Percentiles rank a stretch among this genome's conserved stretches.
phyloP scores from a whole-genome alignment of 75 land plant species.

The Chamaecyparis obtusa region DNA sequence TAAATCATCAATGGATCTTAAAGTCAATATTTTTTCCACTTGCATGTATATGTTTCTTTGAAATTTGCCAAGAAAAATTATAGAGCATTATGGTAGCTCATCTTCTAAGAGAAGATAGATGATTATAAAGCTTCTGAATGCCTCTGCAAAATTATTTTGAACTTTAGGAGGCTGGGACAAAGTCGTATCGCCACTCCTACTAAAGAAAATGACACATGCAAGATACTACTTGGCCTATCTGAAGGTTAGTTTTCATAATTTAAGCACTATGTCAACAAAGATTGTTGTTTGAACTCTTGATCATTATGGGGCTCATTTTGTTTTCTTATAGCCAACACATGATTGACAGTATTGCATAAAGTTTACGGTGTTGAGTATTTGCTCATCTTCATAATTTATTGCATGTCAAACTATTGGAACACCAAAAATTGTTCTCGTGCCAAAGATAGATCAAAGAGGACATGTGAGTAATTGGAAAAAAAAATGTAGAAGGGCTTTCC shows the following conservation, averaged over 20 bases:
- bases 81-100: not conserved
- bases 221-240: constrained; percentile 74
- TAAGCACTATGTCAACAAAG: not conserved
- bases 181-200: constrained; percentile 98
- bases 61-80: not conserved
- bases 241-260: constrained; percentile 53
- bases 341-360: not conserved
- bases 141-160: not conserved
- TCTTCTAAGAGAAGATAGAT: not conserved
- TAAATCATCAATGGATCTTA: not conserved
- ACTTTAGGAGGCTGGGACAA: constrained; percentile 93
- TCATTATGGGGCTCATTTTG: not conserved
- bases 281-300: not conserved
- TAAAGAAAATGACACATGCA: constrained; percentile 95
- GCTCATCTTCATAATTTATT: not conserved
- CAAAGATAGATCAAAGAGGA: constrained; percentile 99
- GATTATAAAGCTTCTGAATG: not conserved
- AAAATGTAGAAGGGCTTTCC: not conserved
- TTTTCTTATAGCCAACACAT: not conserved
- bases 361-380: too few species aligned
- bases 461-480: constrained; percentile 51
- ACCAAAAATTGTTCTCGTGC: constrained; percentile 81
- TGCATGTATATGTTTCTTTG: not conserved
- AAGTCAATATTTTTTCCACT: not conserved
- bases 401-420: constrained; percentile 95